Base-by-base conservation (phyloP, 257 asterid species). In the Cordia subcordata region DNA sequence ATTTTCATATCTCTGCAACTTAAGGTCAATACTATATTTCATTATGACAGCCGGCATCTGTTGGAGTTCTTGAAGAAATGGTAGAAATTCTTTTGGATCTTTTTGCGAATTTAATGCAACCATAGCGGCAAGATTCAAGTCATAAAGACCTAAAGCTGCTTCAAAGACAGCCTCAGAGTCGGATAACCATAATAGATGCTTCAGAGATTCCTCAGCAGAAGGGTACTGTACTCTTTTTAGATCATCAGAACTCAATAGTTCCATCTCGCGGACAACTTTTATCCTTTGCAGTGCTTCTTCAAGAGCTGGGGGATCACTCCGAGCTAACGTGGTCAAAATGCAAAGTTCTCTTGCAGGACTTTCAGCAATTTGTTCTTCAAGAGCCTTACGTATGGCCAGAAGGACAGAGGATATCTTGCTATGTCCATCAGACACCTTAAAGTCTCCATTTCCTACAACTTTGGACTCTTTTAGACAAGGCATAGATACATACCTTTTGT, bases 1-100 rank as follows among this genome's bases (percentile, higher is more conserved):
- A 74, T 77, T 68, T 66, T 93, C 94, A 58, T 81, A 78, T 82
- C 94, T 85, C 60, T 66, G 71, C 73, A 93, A 77, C 70, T 81
- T 89, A 71, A 89, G 86, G 81, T 93, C 99, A 63, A 89, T 81
- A 68, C 79, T 85, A 76, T 82, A 93, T 58, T 76, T 82, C 95
- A 89, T 89, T 63, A 89, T 61, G 57, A 74, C 80, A 53, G 69
- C 44, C 37, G 95, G 90, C 96, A 89, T 78, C 14, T 58, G 54
- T 61, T 93, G 95, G 55, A 93, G 61, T 65, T 87, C 88, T 75
- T 93, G 83, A 66, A 93, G 97, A 72, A 84, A 84, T 37, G 99
- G 99, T 72, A 93, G 83, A 74, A 93, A 86, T 61, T 93, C 97
- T 78, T 86, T 93, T 14, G 99, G 99, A 69, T 93, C 99, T 67